These are phyloP conservation scores for Ophiostoma fasciatum DNA, from an alignment of 2,329 filamentous ascomycete species.

Conservation along the genomic window DNA sequence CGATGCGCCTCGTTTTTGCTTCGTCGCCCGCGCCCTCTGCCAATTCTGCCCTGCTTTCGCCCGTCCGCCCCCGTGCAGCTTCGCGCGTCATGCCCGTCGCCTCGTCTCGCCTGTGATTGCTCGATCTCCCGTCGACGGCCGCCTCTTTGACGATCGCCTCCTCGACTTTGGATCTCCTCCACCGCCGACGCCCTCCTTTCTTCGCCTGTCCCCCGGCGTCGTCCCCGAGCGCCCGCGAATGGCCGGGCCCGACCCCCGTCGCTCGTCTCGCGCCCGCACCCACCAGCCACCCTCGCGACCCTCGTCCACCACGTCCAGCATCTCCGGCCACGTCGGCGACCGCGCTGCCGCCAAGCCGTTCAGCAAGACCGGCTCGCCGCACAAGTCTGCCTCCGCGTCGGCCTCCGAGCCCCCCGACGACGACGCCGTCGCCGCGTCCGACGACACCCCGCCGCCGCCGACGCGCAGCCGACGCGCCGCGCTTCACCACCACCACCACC, in stretches of 20 bases:
- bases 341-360: conserved; percentile 55
- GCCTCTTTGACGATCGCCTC: background rate
- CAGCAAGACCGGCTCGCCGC: conserved; percentile 57
- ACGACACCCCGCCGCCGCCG: conserved; percentile 60
- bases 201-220: background rate
- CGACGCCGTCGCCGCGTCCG: conserved; percentile 31
- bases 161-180: no score
- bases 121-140: background rate
- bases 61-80: background rate
- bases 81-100: conserved; percentile 6
- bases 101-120: conserved; percentile 4
- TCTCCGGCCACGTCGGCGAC: conserved; percentile 58
- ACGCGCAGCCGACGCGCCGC: conserved; percentile 38
- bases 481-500: background rate
- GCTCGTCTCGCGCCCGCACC: conserved; percentile 79
- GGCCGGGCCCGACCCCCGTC: conserved; percentile 58
- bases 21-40: background rate
- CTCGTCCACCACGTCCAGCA: conserved; percentile 63
- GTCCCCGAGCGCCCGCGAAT: conserved; percentile 20
- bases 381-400: conserved; percentile 62
- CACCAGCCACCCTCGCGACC: conserved; percentile 63
- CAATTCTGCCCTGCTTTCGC: background rate
- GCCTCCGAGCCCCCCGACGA: conserved; percentile 57
- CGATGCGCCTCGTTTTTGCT: background rate
- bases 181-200: no score